These are phyloP conservation scores for Oldenlandia corymbosa DNA, from an alignment of 257 asterid genomes.

Conservation along the genomic window DNA sequence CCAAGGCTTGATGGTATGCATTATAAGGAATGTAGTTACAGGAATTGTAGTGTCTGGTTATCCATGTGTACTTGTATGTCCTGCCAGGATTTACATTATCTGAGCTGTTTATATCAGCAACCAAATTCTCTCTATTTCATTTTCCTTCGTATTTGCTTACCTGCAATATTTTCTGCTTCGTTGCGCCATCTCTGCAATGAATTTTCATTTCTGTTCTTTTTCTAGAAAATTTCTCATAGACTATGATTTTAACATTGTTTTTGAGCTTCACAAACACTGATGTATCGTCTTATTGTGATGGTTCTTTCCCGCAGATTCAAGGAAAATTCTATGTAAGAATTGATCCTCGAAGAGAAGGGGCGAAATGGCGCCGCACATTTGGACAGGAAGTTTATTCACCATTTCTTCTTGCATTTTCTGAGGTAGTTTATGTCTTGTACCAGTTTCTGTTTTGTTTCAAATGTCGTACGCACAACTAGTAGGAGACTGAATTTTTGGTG, in stretches of 20 bases:
- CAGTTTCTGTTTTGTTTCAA: not conserved
- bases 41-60: not conserved
- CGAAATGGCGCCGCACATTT: constrained; percentile 75
- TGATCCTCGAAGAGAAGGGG: constrained; percentile 75
- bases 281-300: not conserved
- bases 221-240: not conserved
- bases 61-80: not conserved
- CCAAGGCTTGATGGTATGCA: constrained; percentile 59
- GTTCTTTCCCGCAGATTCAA: constrained; percentile 40
- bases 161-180: not conserved
- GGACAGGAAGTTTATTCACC: constrained; percentile 84
- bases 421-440: too few species aligned
- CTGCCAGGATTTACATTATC: not conserved
- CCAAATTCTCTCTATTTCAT: not conserved
- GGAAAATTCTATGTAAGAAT: constrained; percentile 64
- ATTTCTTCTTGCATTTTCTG: constrained; percentile 66
- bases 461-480: constrained; percentile 8
- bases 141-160: constrained; percentile 3
- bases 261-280: not conserved
- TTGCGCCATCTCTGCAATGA: not conserved
- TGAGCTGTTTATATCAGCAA: not conserved
- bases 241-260: not conserved
- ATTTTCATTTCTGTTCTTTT: not conserved
- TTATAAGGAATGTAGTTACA: not conserved
- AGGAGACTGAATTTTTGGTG: constrained; percentile 9